Base-by-base conservation (phyloP, 257 asterid species). In the Leonotis leonurus region DNA sequence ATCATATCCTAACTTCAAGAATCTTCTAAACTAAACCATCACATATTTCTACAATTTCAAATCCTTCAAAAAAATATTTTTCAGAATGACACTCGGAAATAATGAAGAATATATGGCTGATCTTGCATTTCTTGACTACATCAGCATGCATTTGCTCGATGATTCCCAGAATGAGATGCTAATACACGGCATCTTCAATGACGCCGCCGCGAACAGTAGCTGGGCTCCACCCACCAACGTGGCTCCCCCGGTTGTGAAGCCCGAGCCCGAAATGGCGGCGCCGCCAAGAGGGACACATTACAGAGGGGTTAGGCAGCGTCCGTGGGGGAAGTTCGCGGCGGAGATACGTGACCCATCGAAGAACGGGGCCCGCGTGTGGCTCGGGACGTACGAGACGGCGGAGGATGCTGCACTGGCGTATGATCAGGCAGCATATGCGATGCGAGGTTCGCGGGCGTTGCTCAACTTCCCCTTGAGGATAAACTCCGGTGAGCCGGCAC, bases 321-420 rank as follows among this genome's bases (percentile, higher is more conserved):
- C 80, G 27, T 75, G 80, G 80, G 80, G 80, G 39, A 75, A 71
- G 71, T 75, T 75, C 27, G 81, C 77, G 18, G 81, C 81, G 0
- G 81, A 75, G 62, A 75, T 75, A 40, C 37, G 77, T 18, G 75
- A 75, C 60, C 81, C 77, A 5, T 54, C 74, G 0, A 75, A 71
- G 63, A 71, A 67, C 2, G 81, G 77, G 45, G 72, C 72, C 17
- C 69, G 81, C 1, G 74, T 71, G 54, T 75, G 81, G 81, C 81
- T 75, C 14, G 81, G 80, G 62, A 75, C 80, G 0, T 75, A 75
- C 16, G 77, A 66, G 61, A 75, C 74, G 65, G 70, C 80, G 53
- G 77, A 75, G 71, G 80, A 75, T 2, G 80, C 80, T 5, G 77
- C 80, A 26, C 0, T 76, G 70, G 77, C 81, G 20, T 76, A 71